These are phyloP conservation scores for Flaveria floridana DNA, from an alignment of 140 eudicot species.

Conservation along the genomic window DNA sequence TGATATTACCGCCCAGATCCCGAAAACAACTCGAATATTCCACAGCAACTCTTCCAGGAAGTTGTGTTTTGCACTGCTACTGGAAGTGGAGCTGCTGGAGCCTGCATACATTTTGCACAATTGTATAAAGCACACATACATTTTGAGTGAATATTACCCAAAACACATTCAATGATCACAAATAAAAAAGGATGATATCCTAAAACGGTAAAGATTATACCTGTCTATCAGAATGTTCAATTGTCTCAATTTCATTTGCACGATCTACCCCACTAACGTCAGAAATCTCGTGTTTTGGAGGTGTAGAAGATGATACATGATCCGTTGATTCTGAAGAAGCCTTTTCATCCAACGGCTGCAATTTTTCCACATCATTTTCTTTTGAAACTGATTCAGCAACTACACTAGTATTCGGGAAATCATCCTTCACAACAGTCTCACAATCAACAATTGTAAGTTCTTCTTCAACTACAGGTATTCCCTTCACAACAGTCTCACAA, in stretches of 20 bases:
- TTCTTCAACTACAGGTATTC: not conserved
- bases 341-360: slow-evolving; percentile 32
- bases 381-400: slow-evolving; percentile 38
- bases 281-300: slow-evolving; percentile 31
- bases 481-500: not conserved
- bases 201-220: slow-evolving; percentile 37
- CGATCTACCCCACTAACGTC: slow-evolving; percentile 40
- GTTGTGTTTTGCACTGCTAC: slow-evolving; percentile 47
- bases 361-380: slow-evolving; percentile 30
- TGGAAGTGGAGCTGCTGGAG: slow-evolving; percentile 42
- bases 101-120: slow-evolving; percentile 43
- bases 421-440: slow-evolving; percentile 32
- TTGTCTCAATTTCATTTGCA: slow-evolving; percentile 40
- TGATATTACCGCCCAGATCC: slow-evolving; percentile 60
- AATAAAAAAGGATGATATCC: not conserved
- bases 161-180: slow-evolving; percentile 14
- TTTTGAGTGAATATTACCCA: not conserved
- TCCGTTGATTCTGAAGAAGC: slow-evolving; percentile 31
- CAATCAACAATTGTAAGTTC: slow-evolving; percentile 18
- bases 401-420: slow-evolving; percentile 24
- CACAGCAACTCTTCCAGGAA: slow-evolving; percentile 90
- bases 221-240: slow-evolving; percentile 46
- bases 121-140: not conserved
- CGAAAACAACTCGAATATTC: slow-evolving; percentile 72
- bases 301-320: slow-evolving; percentile 21